Conservation (phyloP, 306 rosid genomes). For the Casuarina equisetifolia region DNA sequence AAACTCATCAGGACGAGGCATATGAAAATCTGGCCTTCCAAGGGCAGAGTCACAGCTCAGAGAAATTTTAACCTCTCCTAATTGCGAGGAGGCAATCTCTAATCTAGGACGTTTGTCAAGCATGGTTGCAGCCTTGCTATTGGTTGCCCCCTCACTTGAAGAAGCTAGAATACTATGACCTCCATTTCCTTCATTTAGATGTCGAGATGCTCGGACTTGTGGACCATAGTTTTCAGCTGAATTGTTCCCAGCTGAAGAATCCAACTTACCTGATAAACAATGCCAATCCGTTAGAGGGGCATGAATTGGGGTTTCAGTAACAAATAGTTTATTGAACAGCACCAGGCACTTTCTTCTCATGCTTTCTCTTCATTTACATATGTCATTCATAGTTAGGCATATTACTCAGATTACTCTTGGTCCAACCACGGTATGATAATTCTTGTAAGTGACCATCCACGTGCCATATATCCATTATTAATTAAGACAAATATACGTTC, state of each 20-base stretch:
- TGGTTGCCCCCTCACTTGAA: conserved; percentile 33
- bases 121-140: conserved; percentile 32
- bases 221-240: conserved; percentile 36
- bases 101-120: conserved; percentile 33
- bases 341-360: neutral
- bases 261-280: conserved; percentile 35
- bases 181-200: conserved; percentile 33
- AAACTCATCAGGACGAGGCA: conserved; percentile 55
- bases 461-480: neutral
- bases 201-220: conserved; percentile 33
- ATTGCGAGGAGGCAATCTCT: conserved; percentile 55
- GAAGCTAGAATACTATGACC: conserved; percentile 32
- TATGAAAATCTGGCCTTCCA: conserved; percentile 51
- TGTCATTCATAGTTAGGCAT: neutral
- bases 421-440: neutral
- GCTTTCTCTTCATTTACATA: neutral
- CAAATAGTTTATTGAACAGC: neutral
- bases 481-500: neutral
- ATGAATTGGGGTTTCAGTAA: neutral
- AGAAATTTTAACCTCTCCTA: conserved; percentile 80
- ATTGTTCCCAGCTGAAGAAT: conserved; percentile 31
- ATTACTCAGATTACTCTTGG: neutral
- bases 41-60: conserved; percentile 49
- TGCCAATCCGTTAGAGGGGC: conserved; percentile 18
- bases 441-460: neutral